Conservation (phyloP, 306 rosid species). For the Canavalia gladiata region DNA sequence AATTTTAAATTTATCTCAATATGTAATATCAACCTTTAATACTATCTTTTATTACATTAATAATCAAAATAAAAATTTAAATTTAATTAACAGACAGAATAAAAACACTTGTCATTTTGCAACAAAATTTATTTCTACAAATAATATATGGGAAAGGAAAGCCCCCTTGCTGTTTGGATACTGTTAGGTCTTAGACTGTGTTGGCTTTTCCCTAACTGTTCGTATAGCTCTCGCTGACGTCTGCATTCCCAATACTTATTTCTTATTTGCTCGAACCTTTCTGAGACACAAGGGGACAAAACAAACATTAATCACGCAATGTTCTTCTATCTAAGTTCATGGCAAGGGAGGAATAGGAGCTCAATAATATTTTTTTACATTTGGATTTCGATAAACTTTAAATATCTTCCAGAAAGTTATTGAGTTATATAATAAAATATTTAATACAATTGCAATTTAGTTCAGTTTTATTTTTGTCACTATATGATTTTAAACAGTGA, state of each 20-base stretch:
- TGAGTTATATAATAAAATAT: neutral
- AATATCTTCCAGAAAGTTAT: neutral
- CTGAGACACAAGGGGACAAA: conserved; percentile 54
- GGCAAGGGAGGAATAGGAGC: neutral
- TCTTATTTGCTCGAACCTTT: conserved; percentile 56
- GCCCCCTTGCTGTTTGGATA: neutral
- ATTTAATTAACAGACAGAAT: no score
- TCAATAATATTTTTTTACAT: neutral
- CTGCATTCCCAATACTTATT: neutral
- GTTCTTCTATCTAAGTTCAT: neutral
- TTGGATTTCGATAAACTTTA: neutral
- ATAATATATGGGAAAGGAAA: neutral
- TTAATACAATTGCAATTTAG: neutral
- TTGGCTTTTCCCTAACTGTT: conserved; percentile 39
- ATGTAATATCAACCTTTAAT: no score
- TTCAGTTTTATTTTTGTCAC: neutral
- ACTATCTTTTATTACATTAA: no score
- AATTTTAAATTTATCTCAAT: no score
- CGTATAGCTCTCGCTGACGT: conserved; percentile 17
- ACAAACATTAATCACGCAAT: neutral
- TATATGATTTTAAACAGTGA: neutral
- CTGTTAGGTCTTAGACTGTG: neutral
- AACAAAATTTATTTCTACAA: neutral
- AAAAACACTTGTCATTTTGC: no score
- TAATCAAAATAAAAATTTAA: no score